These are phyloP conservation scores for Sporobolomyces phaffii DNA, from an alignment of 768 basidiomycete genomes.

Conservation along the genomic window DNA sequence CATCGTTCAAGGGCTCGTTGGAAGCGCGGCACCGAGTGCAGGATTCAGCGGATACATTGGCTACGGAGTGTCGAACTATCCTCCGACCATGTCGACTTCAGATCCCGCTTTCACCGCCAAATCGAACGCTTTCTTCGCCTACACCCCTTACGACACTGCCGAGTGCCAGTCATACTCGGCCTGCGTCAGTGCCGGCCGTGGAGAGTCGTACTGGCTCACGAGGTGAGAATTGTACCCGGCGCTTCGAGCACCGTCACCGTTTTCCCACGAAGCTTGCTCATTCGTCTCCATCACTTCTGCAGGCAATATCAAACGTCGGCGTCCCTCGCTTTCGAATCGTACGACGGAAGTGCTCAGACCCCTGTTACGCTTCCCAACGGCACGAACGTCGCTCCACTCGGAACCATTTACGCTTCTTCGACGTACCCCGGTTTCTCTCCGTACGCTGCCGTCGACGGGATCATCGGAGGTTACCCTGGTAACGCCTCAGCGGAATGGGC, in stretches of 20 bases:
- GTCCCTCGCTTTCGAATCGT: slow-evolving; percentile 13
- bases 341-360: slow-evolving; percentile 14
- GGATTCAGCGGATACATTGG: slow-evolving; percentile 28
- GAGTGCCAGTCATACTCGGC: slow-evolving; percentile 28
- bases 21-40: slow-evolving; percentile 4
- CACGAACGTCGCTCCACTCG: slow-evolving; percentile 19
- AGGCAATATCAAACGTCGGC: slow-evolving; percentile 33
- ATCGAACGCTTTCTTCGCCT: slow-evolving; percentile 35
- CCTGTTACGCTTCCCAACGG: slow-evolving; percentile 11
- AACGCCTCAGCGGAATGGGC: slow-evolving; percentile 24
- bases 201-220: slow-evolving; percentile 29
- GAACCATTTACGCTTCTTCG: slow-evolving; percentile 20
- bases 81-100: slow-evolving; percentile 23
- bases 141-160: slow-evolving; percentile 36
- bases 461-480: slow-evolving; percentile 32
- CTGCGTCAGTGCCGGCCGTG: slow-evolving; percentile 22
- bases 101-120: slow-evolving; percentile 19
- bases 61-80: slow-evolving; percentile 16
- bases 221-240: too few species aligned
- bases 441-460: slow-evolving; percentile 28
- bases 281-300: neutral
- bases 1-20: slow-evolving; percentile 1
- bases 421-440: neutral
- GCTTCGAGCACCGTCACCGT: too few species aligned
- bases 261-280: too few species aligned